Evolutionary conservation across 2,329 filamentous ascomycete genomes (phyloP).

Genomic region (Ophiostoma montium): DNA sequence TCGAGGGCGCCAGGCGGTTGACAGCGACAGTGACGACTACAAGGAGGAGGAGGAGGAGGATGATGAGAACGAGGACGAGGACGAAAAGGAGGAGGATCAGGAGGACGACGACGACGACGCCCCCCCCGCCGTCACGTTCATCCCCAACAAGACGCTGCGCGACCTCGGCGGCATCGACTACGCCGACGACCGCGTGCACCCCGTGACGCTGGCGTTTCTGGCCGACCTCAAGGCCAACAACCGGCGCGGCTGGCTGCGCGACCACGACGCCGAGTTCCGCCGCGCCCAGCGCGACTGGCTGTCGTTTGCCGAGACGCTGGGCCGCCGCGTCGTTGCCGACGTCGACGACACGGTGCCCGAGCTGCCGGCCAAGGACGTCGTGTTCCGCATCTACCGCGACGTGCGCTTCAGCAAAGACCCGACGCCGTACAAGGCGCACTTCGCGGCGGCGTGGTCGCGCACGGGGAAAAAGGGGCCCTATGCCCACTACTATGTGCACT

Average conservation of each 20-base stretch:
- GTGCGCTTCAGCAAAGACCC: conserved; percentile 72
- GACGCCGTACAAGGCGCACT: conserved; percentile 77
- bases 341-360: conserved; percentile 75
- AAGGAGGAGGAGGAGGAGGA: conserved; percentile 14
- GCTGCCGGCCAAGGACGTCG: conserved; percentile 69
- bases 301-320: conserved; percentile 59
- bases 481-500: conserved; percentile 77
- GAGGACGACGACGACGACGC: conserved; percentile 24
- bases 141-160: conserved; percentile 27
- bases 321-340: conserved; percentile 49
- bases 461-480: conserved; percentile 80
- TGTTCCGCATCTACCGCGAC: conserved; percentile 80
- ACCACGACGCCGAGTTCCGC: conserved; percentile 67
- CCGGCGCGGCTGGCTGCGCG: conserved; percentile 45
- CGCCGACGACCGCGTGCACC: conserved; percentile 36
- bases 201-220: conserved; percentile 44
- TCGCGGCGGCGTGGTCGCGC: conserved; percentile 74
- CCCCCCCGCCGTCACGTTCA: conserved; percentile 27
- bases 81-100: conserved; percentile 19
- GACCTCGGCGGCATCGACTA: conserved; percentile 32
- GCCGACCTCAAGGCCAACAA: conserved; percentile 46
- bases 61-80: conserved; percentile 16
- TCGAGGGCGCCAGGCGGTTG: conserved; percentile 6
- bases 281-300: conserved; percentile 69
- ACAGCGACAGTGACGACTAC: conserved; percentile 15